Evolutionary conservation across 176 grass and related monocot species (phyloP), one percentile per base, ranked within the genome.

Genomic region (Cenchrus americanus): DNA sequence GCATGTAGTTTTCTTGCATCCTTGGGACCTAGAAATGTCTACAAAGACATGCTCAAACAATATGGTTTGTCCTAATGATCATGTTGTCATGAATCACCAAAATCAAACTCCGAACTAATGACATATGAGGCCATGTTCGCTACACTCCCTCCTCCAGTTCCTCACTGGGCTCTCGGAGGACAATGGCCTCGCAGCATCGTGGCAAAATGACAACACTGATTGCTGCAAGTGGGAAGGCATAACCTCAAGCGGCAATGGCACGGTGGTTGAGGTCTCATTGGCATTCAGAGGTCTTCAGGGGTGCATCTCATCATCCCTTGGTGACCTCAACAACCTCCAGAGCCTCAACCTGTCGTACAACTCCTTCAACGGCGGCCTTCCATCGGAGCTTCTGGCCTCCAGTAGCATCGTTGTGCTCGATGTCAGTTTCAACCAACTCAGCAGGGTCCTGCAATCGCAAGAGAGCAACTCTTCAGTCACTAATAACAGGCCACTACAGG

Each of bases 161-260:
- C 64, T 78, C 2, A 14, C 32, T 0, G 63, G n/a, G 19, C 78
- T 90, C 0, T 78, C 79, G 0, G 54, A 0, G 4, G 40, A 42
- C 0, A 13, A 14, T 1, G 58, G 77, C 47, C 76, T 72, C 0
- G 1, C 52, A 0, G 14, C 1, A 1, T 88, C 71, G 3, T 88
- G 86, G 85, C 14, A 2, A 32, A 70, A 57, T 8, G 46, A 19
- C 40, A 62, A n/a, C n/a, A n/a, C 86, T 8, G 17, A 83, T 22
- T 88, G 86, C 23, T 88, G 86, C 66, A 22, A 1, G 7, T 83
- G 86, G 86, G 73, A 88, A 59, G 86, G 86, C 18, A 71, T 83
- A 49, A 52, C 3, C 26, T 88, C n/a, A n/a, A n/a, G n/a, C n/a
- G n/a, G 86, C 24, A 12, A 2, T 1, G 5, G 0, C 0, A 5